A percentile compares a stretch with the other conserved stretches of the same genome.
Evolutionary conservation across 2,329 filamentous ascomycete genomes (phyloP).

Genomic region (Nemania abortiva): DNA sequence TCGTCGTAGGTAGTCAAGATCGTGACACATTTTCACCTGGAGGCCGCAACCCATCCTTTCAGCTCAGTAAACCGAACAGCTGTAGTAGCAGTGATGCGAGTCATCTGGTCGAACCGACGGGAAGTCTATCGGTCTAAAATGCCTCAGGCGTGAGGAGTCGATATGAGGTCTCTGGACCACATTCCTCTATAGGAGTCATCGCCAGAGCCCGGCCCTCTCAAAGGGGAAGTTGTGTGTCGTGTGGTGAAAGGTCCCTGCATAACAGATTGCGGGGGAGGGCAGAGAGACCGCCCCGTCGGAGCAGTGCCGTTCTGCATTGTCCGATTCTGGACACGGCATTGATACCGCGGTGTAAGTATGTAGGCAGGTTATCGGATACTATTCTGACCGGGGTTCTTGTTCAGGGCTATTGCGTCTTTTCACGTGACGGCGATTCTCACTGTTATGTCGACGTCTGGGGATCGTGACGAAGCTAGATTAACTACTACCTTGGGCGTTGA

Average conservation of each 20-base stretch:
- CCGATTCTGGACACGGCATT: neutral
- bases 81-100: neutral
- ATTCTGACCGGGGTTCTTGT: neutral
- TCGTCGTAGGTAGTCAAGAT: too few relatives aligned
- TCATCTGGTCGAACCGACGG: neutral
- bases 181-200: slow-evolving; percentile 7
- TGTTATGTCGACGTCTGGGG: neutral
- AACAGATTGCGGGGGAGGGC: slow-evolving; percentile 6
- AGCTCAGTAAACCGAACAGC: neutral
- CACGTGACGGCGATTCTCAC: neutral
- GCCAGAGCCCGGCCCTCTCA: neutral
- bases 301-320: slow-evolving; percentile 1
- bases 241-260: slow-evolving; percentile 10
- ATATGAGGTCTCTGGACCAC: neutral
- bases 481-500: neutral
- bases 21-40: too few relatives aligned
- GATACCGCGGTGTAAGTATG: neutral
- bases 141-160: neutral
- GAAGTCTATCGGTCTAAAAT: neutral
- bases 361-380: neutral
- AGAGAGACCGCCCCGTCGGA: neutral
- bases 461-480: neutral
- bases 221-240: slow-evolving; percentile 4
- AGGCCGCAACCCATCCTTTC: neutral
- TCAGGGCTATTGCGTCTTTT: neutral